Percentiles rank a stretch among this genome's conserved stretches.
Conservation (phyloP, 2,329 filamentous ascomycete species). For the Clarireedia hainanense region DNA sequence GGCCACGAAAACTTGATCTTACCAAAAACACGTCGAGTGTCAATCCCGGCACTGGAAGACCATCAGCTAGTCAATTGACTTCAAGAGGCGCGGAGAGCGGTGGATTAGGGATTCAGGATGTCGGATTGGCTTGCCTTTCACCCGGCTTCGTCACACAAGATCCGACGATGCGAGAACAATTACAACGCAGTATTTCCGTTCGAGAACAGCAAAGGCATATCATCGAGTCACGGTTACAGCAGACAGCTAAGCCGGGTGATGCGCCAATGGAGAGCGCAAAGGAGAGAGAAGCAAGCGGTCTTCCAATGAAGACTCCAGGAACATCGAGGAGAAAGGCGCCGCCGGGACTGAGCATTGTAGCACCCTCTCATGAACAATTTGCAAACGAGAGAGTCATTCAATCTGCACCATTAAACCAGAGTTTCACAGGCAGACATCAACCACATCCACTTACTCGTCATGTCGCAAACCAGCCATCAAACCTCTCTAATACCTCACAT, state of each 20-base stretch:
- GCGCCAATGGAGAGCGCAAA: constrained; percentile 49
- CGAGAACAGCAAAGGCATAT: constrained; percentile 90
- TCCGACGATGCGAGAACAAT: constrained; percentile 90
- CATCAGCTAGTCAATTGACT: constrained; percentile 61
- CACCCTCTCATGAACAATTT: constrained; percentile 85
- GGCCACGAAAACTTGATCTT: constrained; percentile 70
- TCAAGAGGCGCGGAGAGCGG: constrained; percentile 55
- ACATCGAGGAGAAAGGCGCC: constrained; percentile 74
- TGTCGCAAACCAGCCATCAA: constrained; percentile 72
- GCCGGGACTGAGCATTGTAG: constrained; percentile 87
- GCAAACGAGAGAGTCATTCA: constrained; percentile 93
- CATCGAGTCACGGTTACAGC: constrained; percentile 85
- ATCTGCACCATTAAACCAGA: constrained; percentile 89
- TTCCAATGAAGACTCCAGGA: constrained; percentile 58
- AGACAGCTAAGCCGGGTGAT: constrained; percentile 74
- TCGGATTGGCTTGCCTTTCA: constrained; percentile 88
- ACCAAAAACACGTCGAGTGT: constrained; percentile 52
- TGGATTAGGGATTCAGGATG: constrained; percentile 76
- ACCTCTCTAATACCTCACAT: constrained; percentile 75
- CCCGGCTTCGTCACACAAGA: constrained; percentile 95
- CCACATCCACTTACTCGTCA: constrained; percentile 70
- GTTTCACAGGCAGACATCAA: constrained; percentile 85
- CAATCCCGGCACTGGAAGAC: constrained; percentile 54
- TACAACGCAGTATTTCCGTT: constrained; percentile 89
- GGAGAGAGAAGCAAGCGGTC: constrained; percentile 40